Conservation (phyloP, 2,329 filamentous ascomycete genomes). For the Penicillium sp. region DNA sequence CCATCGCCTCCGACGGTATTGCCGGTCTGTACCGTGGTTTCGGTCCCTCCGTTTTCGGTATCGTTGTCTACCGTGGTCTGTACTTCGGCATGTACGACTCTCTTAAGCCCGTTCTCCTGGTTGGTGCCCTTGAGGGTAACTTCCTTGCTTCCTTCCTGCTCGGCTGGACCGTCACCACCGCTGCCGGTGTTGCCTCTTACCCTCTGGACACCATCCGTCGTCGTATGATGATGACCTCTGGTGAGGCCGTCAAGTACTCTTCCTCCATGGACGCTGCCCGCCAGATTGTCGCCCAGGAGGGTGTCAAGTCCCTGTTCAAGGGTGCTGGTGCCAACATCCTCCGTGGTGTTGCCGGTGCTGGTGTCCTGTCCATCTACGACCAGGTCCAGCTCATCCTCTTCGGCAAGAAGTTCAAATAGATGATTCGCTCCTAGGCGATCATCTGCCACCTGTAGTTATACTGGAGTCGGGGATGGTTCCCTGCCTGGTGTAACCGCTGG, state of each 20-base stretch:
- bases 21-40: constrained; percentile 99
- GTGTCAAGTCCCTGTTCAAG: constrained; percentile 99
- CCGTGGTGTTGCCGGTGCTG: constrained; percentile 99
- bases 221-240: constrained; percentile 99
- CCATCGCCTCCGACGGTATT: constrained; percentile 95
- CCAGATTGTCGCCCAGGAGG: constrained; percentile 96
- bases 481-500: constrained; percentile 26
- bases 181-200: constrained; percentile 99
- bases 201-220: constrained; percentile 99
- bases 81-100: constrained; percentile 99
- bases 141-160: constrained; percentile 99
- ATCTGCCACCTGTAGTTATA: constrained; percentile 21
- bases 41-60: constrained; percentile 98
- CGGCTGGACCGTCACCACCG: constrained; percentile 98
- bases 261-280: constrained; percentile 88
- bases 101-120: constrained; percentile 96
- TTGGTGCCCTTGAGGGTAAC: constrained; percentile 88
- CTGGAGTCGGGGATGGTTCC: constrained; percentile 25
- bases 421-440: constrained; percentile 17
- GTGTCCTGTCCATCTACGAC: constrained; percentile 99
- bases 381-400: constrained; percentile 98
- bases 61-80: constrained; percentile 99
- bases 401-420: constrained; percentile 95
- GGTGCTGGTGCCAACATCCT: constrained; percentile 99
- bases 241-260: constrained; percentile 98